phyloP scores from a whole-genome alignment of 495 filamentous ascomycete species.

The Immersiella caudata region DNA sequence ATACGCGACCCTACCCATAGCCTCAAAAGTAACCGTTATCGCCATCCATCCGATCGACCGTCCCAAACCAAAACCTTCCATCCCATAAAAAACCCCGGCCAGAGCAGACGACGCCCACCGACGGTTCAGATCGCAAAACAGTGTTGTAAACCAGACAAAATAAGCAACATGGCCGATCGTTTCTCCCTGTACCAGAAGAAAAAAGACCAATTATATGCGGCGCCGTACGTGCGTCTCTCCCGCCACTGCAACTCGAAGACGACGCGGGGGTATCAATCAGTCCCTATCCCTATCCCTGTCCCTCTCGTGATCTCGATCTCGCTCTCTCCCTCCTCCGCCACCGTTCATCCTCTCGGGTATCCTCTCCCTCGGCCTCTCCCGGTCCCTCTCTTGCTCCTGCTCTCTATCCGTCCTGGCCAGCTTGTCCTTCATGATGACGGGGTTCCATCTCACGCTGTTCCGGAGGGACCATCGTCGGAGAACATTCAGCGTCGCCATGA shows the following conservation, averaged over 20 bases:
- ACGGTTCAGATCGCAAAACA: not conserved
- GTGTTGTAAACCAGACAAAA: not conserved
- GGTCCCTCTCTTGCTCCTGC: not conserved
- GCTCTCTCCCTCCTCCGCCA: slow-evolving; percentile 12
- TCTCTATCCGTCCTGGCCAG: slow-evolving; percentile 22
- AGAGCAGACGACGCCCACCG: not conserved
- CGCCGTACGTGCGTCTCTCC: not conserved
- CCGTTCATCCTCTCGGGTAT: not conserved
- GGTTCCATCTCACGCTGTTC: slow-evolving; percentile 38
- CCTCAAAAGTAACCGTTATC: not conserved
- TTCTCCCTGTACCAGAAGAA: not conserved
- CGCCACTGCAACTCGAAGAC: not conserved
- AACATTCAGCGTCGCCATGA: slow-evolving; percentile 29
- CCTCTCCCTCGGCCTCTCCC: slow-evolving; percentile 21
- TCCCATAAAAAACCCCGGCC: not conserved
- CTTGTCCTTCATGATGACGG: slow-evolving; percentile 23
- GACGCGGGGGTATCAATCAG: slow-evolving; percentile 14
- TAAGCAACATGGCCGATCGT: not conserved
- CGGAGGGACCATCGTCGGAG: slow-evolving; percentile 38
- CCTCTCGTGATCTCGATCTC: not conserved
- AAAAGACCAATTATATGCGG: not conserved
- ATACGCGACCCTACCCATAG: no score
- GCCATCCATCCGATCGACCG: slow-evolving; percentile 1
- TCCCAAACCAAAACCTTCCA: no score
- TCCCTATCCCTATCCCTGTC: slow-evolving; percentile 24